Conservation (phyloP, 164 flowering plant species). For the Amborella trichopoda region DNA sequence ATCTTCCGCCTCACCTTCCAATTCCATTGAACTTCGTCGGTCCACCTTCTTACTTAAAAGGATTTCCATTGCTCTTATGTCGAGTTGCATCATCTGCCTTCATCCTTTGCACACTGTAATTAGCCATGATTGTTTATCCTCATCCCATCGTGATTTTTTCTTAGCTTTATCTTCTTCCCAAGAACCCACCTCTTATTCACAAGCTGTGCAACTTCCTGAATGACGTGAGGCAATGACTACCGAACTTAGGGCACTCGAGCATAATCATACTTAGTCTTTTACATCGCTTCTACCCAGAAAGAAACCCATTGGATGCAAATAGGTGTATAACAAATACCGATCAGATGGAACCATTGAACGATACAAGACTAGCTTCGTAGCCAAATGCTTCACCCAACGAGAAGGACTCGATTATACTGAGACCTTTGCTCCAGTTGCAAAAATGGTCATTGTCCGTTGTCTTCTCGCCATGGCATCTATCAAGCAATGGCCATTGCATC, state of each 20-base stretch:
- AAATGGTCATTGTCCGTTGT: background rate
- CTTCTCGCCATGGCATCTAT: background rate
- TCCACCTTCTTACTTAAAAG: background rate
- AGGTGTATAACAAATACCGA: background rate
- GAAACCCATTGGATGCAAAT: background rate
- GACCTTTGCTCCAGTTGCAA: background rate
- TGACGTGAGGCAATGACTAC: slow-evolving; percentile 4
- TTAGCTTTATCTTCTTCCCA: background rate
- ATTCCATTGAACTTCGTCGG: background rate
- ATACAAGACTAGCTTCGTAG: background rate
- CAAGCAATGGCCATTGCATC: background rate
- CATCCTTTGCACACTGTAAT: background rate
- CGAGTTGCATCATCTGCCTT: slow-evolving; percentile 2
- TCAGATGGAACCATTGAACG: background rate
- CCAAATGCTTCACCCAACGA: background rate
- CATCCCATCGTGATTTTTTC: background rate
- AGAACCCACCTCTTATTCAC: background rate
- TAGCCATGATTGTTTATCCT: background rate
- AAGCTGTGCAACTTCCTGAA: slow-evolving; percentile 2
- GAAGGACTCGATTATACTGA: background rate
- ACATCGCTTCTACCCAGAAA: background rate
- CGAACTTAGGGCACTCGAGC: background rate
- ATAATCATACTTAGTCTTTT: slow-evolving; percentile 1
- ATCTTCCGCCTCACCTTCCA: background rate
- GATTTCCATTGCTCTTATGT: background rate